Percentiles rank a stretch among this genome's conserved stretches.
Evolutionary conservation across 1,284 basidiomycete species (phyloP).

Genomic region (Tilletia indica): DNA sequence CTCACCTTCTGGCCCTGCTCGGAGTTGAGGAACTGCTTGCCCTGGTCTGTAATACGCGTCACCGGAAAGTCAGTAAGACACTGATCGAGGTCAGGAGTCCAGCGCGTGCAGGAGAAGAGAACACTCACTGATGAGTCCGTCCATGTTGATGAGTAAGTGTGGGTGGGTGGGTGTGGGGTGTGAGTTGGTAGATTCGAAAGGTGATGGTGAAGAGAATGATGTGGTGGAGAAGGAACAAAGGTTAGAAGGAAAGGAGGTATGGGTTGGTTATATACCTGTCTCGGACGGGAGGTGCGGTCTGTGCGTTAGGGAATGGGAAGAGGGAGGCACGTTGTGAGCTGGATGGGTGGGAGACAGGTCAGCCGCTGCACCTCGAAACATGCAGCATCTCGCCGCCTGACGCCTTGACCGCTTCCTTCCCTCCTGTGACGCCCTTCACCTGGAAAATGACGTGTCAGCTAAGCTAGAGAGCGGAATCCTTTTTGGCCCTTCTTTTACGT

Average conservation of each 20-base stretch:
- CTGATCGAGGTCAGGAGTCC: neutral
- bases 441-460: too few relatives aligned
- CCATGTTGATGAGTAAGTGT: conserved; percentile 30
- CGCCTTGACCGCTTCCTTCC: too few relatives aligned
- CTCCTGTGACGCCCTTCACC: too few relatives aligned
- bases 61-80: neutral
- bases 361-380: neutral
- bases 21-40: conserved; percentile 41
- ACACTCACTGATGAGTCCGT: conserved; percentile 32
- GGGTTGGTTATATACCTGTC: neutral
- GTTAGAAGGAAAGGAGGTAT: neutral
- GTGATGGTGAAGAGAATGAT: neutral
- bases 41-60: conserved; percentile 28
- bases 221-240: neutral
- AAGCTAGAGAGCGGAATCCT: too few relatives aligned
- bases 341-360: neutral
- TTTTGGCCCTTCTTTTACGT: too few relatives aligned
- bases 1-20: conserved; percentile 35
- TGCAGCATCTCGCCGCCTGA: too few relatives aligned
- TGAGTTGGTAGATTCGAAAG: neutral
- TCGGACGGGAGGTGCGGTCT: neutral
- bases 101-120: neutral
- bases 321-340: too few relatives aligned
- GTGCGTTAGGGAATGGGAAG: neutral
- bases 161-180: conserved; percentile 1